Evolutionary conservation across 1,284 basidiomycete genomes (phyloP).

Genomic region (Tilletia indica): DNA sequence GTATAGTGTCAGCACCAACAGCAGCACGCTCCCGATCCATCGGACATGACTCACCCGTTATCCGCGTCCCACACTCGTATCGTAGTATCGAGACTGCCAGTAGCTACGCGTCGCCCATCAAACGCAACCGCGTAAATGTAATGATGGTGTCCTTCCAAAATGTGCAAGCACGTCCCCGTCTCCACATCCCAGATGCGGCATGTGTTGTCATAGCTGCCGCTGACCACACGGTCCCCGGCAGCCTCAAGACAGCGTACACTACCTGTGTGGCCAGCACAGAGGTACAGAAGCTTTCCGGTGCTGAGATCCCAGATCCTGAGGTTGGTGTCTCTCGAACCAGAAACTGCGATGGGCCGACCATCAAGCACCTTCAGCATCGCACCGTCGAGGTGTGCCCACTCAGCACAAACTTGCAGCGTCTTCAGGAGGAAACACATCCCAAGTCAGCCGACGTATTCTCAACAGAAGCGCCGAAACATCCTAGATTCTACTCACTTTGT

Average conservation of each 20-base stretch:
- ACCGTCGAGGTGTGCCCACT: conserved; percentile 87
- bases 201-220: conserved; percentile 84
- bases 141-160: conserved; percentile 82
- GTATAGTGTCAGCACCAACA: conserved; percentile 4
- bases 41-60: conserved; percentile 78
- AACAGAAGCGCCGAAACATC: no score
- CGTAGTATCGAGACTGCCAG: conserved; percentile 68
- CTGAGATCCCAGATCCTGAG: conserved; percentile 92
- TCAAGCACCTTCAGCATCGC: conserved; percentile 86
- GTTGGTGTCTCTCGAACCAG: conserved; percentile 74
- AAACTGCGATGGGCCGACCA: conserved; percentile 80
- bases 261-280: conserved; percentile 74
- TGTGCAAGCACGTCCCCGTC: conserved; percentile 69
- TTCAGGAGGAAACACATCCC: conserved; percentile 46
- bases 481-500: conserved; percentile 61
- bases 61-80: conserved; percentile 52
- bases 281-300: conserved; percentile 68
- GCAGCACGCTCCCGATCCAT: conserved; percentile 58
- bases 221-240: conserved; percentile 74
- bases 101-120: conserved; percentile 79
- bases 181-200: conserved; percentile 54
- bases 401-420: conserved; percentile 72
- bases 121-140: conserved; percentile 93
- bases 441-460: neutral
- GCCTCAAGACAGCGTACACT: conserved; percentile 88